Evolutionary conservation across 1,139 yeast species (phyloP).

Genomic region (Scheffersomyces stambukii): DNA sequence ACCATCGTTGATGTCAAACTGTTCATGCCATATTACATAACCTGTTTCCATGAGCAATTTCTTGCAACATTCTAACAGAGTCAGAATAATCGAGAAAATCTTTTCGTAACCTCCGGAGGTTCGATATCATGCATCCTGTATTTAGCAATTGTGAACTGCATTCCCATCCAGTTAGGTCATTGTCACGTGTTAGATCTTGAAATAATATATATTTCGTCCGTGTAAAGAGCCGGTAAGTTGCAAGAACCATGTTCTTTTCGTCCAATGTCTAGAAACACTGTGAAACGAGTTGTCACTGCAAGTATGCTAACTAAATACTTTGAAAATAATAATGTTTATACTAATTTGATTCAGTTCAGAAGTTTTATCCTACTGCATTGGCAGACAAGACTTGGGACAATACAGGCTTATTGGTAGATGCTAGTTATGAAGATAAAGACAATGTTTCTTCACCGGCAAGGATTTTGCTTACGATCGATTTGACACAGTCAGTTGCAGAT

Average conservation of each 20-base stretch:
- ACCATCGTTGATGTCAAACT: too few species aligned
- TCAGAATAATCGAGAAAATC: too few species aligned
- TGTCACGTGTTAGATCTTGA: not conserved
- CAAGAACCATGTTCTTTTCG: too few species aligned
- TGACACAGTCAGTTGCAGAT: slow-evolving; percentile 77
- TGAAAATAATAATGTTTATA: too few species aligned
- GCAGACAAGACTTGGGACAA: slow-evolving; percentile 95
- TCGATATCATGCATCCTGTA: not conserved
- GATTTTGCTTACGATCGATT: slow-evolving; percentile 74
- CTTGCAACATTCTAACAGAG: too few species aligned
- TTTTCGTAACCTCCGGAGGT: too few species aligned
- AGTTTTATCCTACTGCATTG: slow-evolving; percentile 62
- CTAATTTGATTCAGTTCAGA: slow-evolving; percentile 46
- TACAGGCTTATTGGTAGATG: slow-evolving; percentile 80
- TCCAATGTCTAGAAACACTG: slow-evolving; percentile 33
- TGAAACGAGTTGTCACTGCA: slow-evolving; percentile 44
- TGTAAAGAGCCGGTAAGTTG: too few species aligned
- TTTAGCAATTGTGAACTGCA: not conserved
- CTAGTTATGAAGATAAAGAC: slow-evolving; percentile 20
- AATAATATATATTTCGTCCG: not conserved
- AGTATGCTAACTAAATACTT: too few species aligned
- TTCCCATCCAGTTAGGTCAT: not conserved
- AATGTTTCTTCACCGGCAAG: slow-evolving; percentile 23
- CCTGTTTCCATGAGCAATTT: too few species aligned
- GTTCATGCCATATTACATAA: too few species aligned